Conservation (phyloP, 495 filamentous ascomycete species). For the Cercophora newfieldiana region DNA sequence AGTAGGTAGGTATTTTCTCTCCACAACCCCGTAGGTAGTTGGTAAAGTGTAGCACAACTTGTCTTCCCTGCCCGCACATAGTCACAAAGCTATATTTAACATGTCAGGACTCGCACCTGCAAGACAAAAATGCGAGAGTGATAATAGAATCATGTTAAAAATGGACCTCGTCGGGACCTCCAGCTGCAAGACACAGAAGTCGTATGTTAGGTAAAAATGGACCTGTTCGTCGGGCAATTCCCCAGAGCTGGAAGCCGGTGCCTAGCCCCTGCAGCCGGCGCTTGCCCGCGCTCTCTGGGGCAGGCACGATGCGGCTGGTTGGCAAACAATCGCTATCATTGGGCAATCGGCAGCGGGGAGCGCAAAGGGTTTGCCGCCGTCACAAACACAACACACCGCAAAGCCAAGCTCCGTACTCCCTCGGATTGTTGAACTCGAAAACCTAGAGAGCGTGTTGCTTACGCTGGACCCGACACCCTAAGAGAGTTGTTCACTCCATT, state of each 20-base stretch:
- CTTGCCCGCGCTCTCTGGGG: neutral
- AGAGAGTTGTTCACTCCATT: neutral
- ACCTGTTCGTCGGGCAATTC: too few relatives aligned
- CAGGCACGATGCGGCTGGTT: neutral
- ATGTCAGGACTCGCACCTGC: neutral
- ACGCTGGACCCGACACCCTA: neutral
- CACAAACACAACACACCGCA: neutral
- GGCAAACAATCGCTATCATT: neutral
- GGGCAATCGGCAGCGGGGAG: neutral
- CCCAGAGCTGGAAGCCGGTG: neutral
- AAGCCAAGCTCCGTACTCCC: neutral
- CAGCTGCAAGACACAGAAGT: too few relatives aligned
- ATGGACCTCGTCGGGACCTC: neutral
- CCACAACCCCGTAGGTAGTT: too few relatives aligned
- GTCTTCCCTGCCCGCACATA: too few relatives aligned
- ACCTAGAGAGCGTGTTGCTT: neutral
- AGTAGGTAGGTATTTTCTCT: too few relatives aligned
- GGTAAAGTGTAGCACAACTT: too few relatives aligned
- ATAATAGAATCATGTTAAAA: neutral
- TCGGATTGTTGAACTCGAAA: neutral
- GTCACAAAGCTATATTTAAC: neutral
- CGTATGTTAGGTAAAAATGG: too few relatives aligned
- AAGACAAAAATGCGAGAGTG: neutral
- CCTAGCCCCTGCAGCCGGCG: neutral
- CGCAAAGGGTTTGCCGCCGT: neutral